Base-by-base conservation (phyloP, 106 monocot species). In the Agapanthus africanus region DNA sequence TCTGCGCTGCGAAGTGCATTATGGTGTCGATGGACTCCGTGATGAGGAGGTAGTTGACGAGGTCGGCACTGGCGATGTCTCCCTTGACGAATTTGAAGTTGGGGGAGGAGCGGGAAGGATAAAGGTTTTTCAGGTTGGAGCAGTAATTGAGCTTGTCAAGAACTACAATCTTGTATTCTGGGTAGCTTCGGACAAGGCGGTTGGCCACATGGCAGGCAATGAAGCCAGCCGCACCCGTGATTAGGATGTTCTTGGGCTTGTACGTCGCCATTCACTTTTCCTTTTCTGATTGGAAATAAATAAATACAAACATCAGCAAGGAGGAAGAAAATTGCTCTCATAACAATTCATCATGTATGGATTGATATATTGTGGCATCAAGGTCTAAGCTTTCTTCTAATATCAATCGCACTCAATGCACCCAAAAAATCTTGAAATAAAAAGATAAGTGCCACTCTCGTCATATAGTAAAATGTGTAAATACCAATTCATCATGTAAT, bases 51-150 rank as follows among this genome's bases (percentile, higher is more conserved):
- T 77, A 71, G 22, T 71, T 63, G 54, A 77, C 50, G 19, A 77
- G 65, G 41, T 77, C 77, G 4, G 77, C 77, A 56, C 77, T 77
- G 8, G 65, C 77, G 26, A 77, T 77, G 37, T 77, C 77, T 21
- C 77, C 77, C 77, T 77, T 77, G 39, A 77, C 77, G 11, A 77
- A 77, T 52, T 77, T 77, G 32, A 71, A 77, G 35, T 71, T 77
- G 21, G 71, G 71, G 25, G 71, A 77, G 32, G 65, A 65, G 3
- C 77, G 71, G 11, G 77, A 77, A 19, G 77, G 65, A 21, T 51
- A 65, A 18, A 77, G 77, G 51, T 77, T 77, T 56, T 71, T 77
- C 15, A 77, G 40, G 70, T 71, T 77, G 51, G 77, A 77, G 65
- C 77, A 77, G 28, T 77, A 77, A 35, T 77, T 71, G 13, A 77